Base-by-base conservation (phyloP, 345 rosid genomes). In the Dipteronia sinensis region DNA sequence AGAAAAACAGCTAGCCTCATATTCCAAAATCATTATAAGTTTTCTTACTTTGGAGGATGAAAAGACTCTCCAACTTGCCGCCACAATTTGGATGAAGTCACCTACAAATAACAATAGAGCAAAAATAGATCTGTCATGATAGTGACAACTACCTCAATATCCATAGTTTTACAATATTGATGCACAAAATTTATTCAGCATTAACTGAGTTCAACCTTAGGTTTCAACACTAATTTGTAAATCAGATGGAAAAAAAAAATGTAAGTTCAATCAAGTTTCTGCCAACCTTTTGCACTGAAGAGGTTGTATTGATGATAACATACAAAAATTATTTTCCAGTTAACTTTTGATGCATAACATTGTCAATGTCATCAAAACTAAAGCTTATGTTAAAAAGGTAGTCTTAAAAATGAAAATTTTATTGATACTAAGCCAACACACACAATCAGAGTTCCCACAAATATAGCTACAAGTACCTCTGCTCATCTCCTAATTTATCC, bases 41-140 rank as follows among this genome's bases (percentile, higher is more conserved):
- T 16, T 64, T 79, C 92, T 83, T 89, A 94, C 98, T 94, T 94
- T 23, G 97, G 98, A 55, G 98, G 98, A 75, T 92, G 84, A 85
- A 94, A 94, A 67, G 97, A 89, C 83, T 94, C 97, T 81, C 98
- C 98, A 46, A 94, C 92, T 84, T 90, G 93, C 82, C 96, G 88
- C 98, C 98, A 93, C 69, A 87, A 85, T 82, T 91, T 93, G 31
- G 87, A 78, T 68, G 88, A 74, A 53, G 98, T 94, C 82, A 93
- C 98, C 98, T 94, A 78, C 77, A 87, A 23, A 81, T 58, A 78
- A 51, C 71, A 79, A 81, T 31, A 63, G 62, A 72, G 20, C 56
- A 64, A 76, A 82, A 72, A 67, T 47, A 72, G 74, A 19, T 47
- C 31, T 27, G 59, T 78, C 46, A 84, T 72, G 66, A 68, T 46